These are phyloP conservation scores for Verticillium longisporum DNA, from an alignment of 2,329 filamentous ascomycete species.

Conservation along the genomic window DNA sequence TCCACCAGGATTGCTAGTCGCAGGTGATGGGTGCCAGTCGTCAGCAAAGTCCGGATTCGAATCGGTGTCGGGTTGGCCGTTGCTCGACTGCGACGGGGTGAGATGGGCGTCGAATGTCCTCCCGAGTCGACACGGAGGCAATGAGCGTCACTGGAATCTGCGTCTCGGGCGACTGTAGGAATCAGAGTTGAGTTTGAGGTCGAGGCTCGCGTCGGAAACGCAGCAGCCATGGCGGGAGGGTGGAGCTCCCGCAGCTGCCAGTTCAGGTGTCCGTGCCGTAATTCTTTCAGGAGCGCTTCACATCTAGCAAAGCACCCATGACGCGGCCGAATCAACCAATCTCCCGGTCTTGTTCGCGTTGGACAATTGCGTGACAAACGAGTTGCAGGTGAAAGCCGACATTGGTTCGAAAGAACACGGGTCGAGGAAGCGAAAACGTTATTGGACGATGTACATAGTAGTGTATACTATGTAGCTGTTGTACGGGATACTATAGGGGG, in stretches of 20 bases:
- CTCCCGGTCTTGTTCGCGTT: background rate
- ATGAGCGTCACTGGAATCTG: background rate
- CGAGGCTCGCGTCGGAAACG: background rate
- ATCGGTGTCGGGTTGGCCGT: constrained; percentile 1
- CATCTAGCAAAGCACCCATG: background rate
- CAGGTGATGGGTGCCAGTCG: background rate
- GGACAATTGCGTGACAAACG: background rate
- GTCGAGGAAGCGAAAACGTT: background rate
- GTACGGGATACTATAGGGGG: background rate
- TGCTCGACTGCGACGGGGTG: constrained; percentile 10
- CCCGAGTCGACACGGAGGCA: constrained; percentile 3
- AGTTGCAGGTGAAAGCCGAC: background rate
- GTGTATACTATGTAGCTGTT: background rate
- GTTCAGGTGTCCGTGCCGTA: background rate
- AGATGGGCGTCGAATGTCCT: constrained; percentile 6
- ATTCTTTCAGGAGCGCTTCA: background rate
- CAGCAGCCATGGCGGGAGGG: background rate
- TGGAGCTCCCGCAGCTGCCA: background rate
- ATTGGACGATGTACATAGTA: background rate
- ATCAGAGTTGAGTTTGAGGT: background rate
- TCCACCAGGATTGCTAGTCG: background rate
- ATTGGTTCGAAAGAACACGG: background rate
- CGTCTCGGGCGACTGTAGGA: background rate
- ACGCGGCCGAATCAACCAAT: background rate
- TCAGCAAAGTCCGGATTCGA: background rate